Base-by-base conservation (phyloP, 1,284 basidiomycete genomes). In the Pholiota adiposa region DNA sequence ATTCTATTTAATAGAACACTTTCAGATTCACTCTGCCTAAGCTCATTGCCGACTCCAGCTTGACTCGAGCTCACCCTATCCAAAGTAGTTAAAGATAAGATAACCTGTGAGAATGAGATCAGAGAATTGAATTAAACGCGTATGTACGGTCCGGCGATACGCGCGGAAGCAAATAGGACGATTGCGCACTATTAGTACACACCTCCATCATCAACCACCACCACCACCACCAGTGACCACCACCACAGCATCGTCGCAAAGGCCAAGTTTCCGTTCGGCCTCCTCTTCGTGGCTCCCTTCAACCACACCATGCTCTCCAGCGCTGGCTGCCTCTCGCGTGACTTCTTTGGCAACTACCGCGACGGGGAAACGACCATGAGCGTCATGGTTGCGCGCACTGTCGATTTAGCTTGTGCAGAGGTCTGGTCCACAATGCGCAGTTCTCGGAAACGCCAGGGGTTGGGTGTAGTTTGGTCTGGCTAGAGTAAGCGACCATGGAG, bases 401-500 rank as follows among this genome's bases (percentile, higher is more conserved):
- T 61, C 19, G 63, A 64, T 51, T 54, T 60, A 23, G 64, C 65
- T 46, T 86, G 84, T 66, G 63, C 75, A 48, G 66, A 69, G 43
- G 59, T 71, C 18, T 69, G 75, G 70, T 54, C 64, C 51, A 40
- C 56, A 62, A 66, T 50, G 68, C 70, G 61, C 60, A 70, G 59
- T 66, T 76, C 63, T 59, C 63, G 25, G 62, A 67, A 59, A 55
- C 65, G 31, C 55, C 61, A 18, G 63, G 64, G 46, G 64, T 70
- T 50, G 68, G 69, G 18, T 64, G 72, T 27, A 79, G 82, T 62
- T 80, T 90, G 33, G 80, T 88, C 6, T 90, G 88, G 88, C 63
- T 90, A 7, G 81, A 87, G 62, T 79, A 85, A 59, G 73, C 79
- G 38, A 77, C 79, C 4, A 69, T 88, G 36, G 86, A 88, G 41